Evolutionary conservation across 805 yeast genomes (phyloP).

Genomic region (Candida vartiovaarae): DNA sequence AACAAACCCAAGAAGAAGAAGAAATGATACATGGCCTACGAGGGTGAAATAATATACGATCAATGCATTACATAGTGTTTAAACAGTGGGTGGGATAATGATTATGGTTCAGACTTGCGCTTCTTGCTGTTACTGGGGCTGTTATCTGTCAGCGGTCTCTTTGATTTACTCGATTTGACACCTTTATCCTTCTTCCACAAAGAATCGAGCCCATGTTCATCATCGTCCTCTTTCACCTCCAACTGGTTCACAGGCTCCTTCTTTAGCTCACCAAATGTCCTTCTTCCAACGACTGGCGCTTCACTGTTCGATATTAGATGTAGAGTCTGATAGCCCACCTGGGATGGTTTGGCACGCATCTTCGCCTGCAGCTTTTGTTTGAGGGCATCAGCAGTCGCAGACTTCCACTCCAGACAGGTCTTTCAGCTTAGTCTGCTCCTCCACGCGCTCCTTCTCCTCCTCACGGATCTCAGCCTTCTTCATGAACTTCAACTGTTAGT

Average conservation of each 20-base stretch:
- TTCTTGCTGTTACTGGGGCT: constrained; percentile 14
- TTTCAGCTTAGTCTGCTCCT: constrained; percentile 30
- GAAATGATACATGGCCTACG: constrained; percentile 19
- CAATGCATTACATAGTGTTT: not conserved
- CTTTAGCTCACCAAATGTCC: constrained; percentile 22
- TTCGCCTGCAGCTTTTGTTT: constrained; percentile 22
- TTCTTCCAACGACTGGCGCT: constrained; percentile 21
- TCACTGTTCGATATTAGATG: constrained; percentile 19
- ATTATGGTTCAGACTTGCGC: constrained; percentile 14
- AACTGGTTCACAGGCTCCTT: constrained; percentile 11
- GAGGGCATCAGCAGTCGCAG: constrained; percentile 19
- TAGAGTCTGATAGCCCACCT: constrained; percentile 37
- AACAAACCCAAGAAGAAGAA: constrained; percentile 20
- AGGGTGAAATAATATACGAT: not conserved
- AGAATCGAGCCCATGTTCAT: constrained; percentile 8
- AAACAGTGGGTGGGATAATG: not conserved
- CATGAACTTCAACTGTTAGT: constrained; percentile 36
- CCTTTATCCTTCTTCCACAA: constrained; percentile 21
- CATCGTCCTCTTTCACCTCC: constrained; percentile 5
- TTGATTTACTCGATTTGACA: constrained; percentile 8
- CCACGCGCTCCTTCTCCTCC: constrained; percentile 28
- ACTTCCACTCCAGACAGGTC: constrained; percentile 34
- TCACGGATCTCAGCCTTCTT: constrained; percentile 33
- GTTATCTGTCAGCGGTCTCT: constrained; percentile 9
- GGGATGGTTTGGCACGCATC: constrained; percentile 24